These are phyloP conservation scores for Alternaria angustiovoidea DNA, from an alignment of 2,329 filamentous ascomycete species.

Conservation along the genomic window DNA sequence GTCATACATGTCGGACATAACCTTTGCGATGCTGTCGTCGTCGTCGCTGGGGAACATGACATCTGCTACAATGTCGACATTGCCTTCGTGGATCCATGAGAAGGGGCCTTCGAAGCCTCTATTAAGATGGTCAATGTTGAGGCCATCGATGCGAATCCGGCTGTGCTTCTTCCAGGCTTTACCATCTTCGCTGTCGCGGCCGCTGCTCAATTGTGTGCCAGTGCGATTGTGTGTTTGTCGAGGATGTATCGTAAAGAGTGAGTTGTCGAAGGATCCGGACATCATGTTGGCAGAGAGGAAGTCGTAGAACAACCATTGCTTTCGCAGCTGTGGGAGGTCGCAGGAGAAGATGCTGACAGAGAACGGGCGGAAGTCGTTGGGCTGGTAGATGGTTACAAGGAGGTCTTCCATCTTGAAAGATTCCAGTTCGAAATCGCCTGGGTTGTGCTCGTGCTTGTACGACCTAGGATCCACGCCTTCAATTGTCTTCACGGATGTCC, in stretches of 20 bases:
- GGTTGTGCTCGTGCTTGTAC: slow-evolving; percentile 85
- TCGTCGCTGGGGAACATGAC: slow-evolving; percentile 91
- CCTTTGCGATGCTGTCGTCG: slow-evolving; percentile 88
- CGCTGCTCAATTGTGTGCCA: slow-evolving; percentile 66
- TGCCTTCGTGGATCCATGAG: slow-evolving; percentile 97
- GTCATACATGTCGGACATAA: slow-evolving; percentile 97
- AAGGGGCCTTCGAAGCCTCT: slow-evolving; percentile 92
- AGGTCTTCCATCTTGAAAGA: slow-evolving; percentile 96
- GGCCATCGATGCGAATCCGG: slow-evolving; percentile 86
- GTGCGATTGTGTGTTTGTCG: slow-evolving; percentile 85
- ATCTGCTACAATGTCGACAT: slow-evolving; percentile 95
- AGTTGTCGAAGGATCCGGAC: slow-evolving; percentile 94
- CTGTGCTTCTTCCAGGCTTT: slow-evolving; percentile 94
- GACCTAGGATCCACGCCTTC: slow-evolving; percentile 80
- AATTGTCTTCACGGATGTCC: slow-evolving; percentile 80
- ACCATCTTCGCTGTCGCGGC: slow-evolving; percentile 68
- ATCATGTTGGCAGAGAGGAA: slow-evolving; percentile 95
- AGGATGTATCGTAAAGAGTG: slow-evolving; percentile 95
- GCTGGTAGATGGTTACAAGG: slow-evolving; percentile 89
- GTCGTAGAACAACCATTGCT: slow-evolving; percentile 98
- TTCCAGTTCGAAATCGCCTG: slow-evolving; percentile 96
- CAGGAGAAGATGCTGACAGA: slow-evolving; percentile 95
- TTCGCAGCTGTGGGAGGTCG: slow-evolving; percentile 88
- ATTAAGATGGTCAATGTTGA: slow-evolving; percentile 96
- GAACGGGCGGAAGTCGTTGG: slow-evolving; percentile 89